These are phyloP conservation scores for Collybiopsis luxurians DNA, from an alignment of 768 basidiomycete species.

Conservation along the genomic window DNA sequence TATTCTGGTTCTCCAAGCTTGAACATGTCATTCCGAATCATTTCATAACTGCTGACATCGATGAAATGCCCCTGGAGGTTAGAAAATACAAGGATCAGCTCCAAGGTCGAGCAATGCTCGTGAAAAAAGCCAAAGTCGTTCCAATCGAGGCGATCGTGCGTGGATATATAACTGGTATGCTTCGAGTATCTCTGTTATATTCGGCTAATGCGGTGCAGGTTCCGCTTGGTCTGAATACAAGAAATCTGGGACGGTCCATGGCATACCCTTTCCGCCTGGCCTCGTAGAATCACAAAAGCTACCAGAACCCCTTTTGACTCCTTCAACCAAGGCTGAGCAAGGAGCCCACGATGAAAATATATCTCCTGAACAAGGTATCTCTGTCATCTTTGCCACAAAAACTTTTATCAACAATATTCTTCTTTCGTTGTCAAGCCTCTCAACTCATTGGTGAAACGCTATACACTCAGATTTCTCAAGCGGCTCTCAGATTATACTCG, in stretches of 20 bases:
- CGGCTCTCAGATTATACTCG: constrained; percentile 65
- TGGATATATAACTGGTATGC: constrained; percentile 89
- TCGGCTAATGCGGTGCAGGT: constrained; percentile 43
- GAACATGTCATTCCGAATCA: constrained; percentile 83
- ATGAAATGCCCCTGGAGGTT: constrained; percentile 81
- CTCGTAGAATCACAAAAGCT: constrained; percentile 86
- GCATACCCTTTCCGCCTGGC: constrained; percentile 70
- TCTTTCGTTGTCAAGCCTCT: constrained; percentile 41
- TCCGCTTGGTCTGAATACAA: constrained; percentile 97
- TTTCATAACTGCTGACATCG: constrained; percentile 72
- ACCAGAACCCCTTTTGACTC: constrained; percentile 85
- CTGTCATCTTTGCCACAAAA: too few species aligned
- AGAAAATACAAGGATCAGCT: constrained; percentile 73
- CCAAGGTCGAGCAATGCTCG: constrained; percentile 87
- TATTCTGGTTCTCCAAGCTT: constrained; percentile 94
- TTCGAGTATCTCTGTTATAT: background rate
- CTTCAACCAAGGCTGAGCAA: constrained; percentile 94
- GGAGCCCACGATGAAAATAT: constrained; percentile 97
- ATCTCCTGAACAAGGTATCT: constrained; percentile 71
- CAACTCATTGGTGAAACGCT: constrained; percentile 65
- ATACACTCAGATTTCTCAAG: constrained; percentile 55
- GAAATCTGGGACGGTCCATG: constrained; percentile 83
- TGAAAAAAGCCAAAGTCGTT: constrained; percentile 82
- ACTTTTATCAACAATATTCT: background rate
- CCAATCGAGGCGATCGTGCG: constrained; percentile 95